Conservation (phyloP, 2,329 filamentous ascomycete genomes). For the Neoscytalidium dimidiatum region DNA sequence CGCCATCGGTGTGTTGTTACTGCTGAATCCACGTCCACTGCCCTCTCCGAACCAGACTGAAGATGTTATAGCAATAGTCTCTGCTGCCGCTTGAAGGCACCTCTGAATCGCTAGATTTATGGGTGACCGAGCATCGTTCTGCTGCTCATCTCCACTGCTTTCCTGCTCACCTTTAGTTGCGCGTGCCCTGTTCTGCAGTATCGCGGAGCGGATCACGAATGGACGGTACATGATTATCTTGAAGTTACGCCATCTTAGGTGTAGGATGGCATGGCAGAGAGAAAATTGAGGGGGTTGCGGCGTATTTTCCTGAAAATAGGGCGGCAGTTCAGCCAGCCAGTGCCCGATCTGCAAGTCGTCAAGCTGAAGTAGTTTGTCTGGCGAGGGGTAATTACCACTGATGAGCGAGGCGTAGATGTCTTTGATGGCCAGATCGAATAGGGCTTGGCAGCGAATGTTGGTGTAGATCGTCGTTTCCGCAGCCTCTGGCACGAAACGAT, state of each 20-base stretch:
- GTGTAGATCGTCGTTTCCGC: slow-evolving; percentile 46
- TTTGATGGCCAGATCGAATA: slow-evolving; percentile 48
- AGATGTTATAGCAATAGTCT: neutral
- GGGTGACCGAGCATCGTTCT: neutral
- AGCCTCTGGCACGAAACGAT: neutral
- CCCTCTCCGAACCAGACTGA: neutral
- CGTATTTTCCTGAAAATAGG: slow-evolving; percentile 38
- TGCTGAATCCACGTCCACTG: neutral
- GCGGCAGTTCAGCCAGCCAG: slow-evolving; percentile 41
- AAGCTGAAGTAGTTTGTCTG: slow-evolving; percentile 43
- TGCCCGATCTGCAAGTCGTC: slow-evolving; percentile 43
- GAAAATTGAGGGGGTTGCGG: slow-evolving; percentile 39
- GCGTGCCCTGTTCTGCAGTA: slow-evolving; percentile 20
- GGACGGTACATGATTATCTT: slow-evolving; percentile 52
- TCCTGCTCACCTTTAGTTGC: neutral
- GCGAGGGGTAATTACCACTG: slow-evolving; percentile 45
- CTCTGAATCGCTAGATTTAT: neutral
- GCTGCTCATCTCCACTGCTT: neutral
- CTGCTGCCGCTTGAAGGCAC: neutral
- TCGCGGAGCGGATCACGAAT: slow-evolving; percentile 46
- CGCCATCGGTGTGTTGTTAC: neutral
- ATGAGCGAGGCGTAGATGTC: slow-evolving; percentile 51
- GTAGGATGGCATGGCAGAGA: slow-evolving; percentile 46
- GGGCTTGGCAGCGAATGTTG: slow-evolving; percentile 46
- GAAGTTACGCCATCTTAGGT: slow-evolving; percentile 49